Base-by-base conservation (phyloP, 352 stramenopile species). In the Thalassiosira exigua region DNA sequence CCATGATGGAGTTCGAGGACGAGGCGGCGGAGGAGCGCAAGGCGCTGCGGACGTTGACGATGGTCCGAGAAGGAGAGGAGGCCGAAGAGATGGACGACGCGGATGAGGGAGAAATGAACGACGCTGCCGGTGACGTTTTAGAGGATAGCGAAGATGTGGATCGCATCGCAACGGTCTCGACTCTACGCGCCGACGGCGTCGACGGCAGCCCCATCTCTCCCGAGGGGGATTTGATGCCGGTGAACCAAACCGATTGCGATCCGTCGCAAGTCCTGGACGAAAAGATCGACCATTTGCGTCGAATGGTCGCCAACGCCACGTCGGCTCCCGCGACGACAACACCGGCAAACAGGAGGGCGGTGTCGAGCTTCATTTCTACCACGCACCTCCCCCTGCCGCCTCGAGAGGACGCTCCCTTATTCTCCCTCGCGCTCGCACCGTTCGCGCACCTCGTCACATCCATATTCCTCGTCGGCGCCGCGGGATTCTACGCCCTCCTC, bases 321-420 rank as follows among this genome's bases (percentile, higher is more conserved):
- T 44, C 12, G 3, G 9, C 54, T 22, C 21, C 54, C 27, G 21
- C 27, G 21, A 44, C 36, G 36, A 42, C 53, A 4, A 12, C 53
- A 19, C 17, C 26, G 19, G n/a, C 53, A 42, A 9, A n/a, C 1
- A 33, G 19, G 4, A 33, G 19, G 27, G 29, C 58, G 24, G 19
- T 24, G 5, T n/a, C 22, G 33, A 21, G 5, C 17, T 64, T 77
- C n/a, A 26, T 80, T 33, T 60, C 51, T 7, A 61, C 60, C 11
- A 80, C 56, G 29, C 22, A 84, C 44, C 64, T 84, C 1, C 76
- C 76, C 1, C 60, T 84, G 2, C 64, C 62, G 57, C 76, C 76
- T 26, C 53, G 58, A 53, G 69, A 84, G 21, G 64, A 79, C 67
- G 66, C 76, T 17, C 50, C 69, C 1, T 21, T 57, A 0, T 17